Evolutionary conservation across 495 filamentous ascomycete species (phyloP), one percentile per base, ranked within the genome.

Genomic region (Tirmania nivea): DNA sequence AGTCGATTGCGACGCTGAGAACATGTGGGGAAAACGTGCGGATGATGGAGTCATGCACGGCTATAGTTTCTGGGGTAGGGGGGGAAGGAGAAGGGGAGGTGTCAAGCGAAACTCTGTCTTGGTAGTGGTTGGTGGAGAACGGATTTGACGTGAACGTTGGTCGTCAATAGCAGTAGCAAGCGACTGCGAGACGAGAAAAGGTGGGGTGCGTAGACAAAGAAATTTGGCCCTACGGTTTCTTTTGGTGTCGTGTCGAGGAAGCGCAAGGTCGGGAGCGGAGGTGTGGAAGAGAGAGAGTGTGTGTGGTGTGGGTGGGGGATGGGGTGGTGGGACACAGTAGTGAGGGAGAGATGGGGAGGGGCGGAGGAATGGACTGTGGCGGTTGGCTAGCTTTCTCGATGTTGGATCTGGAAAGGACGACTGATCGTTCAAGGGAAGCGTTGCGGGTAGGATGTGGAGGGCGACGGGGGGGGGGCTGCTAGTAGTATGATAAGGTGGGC

Each of bases 1-100:
- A 39, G 74, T 69, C 67, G 72, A 71, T 70, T 80, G 78, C 77
- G 79, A 78, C 62, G 58, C 59, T 49, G 57, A 56, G 52, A 59
- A 61, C 58, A 66, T 59, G 52, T 54, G 56, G 53, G 53, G 50
- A 56, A 58, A 57, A 36, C 55, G 59, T 50, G 57, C 53, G 52
- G 57, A 50, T 57, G 60, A 62, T 51, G 63, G 56, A 57, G 60
- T 55, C 56, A 54, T 63, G 62, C 59, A 56, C 54, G 52, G 39
- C 14, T 45, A 19, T 45, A 19, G 39, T 45, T 14, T 14, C 14
- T 45, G 39, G 39, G 39, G 39, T 14, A 8, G 39, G 39, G 39
- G 17, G 39, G 39, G 39, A 45, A 8, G 39, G 8, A 4, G 12
- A 14, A 8, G 12, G 39, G 39, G 39, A 45, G 39, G 39, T 45